Base-by-base conservation (phyloP, 2,329 filamentous ascomycete genomes). In the Emmonsiellopsis sp. region DNA sequence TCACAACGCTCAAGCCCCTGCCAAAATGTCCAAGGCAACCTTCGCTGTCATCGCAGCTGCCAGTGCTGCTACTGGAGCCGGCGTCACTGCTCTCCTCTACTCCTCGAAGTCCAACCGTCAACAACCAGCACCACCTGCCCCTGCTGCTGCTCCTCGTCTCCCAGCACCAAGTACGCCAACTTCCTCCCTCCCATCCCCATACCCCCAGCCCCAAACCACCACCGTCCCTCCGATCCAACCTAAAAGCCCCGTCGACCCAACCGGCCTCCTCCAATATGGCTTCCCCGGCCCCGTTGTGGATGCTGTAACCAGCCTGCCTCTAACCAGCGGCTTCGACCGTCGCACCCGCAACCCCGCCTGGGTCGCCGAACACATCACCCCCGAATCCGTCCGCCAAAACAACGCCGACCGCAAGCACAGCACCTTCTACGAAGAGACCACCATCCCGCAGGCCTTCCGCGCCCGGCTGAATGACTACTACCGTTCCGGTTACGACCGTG, bases 361-460 rank as follows among this genome's bases (percentile, higher is more conserved):
- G 92, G 93, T 91, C 7, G 85, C 86, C 59, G 93, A 98, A 76
- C 93, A 98, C 77, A 96, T 98, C 71, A 98, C 93, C 0, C 84
- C 90, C 1, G 81, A 83, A 37, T 97, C 92, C 0, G 81, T 98
- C 11, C 79, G 85, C 3, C 69, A 77, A 50, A 83, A 83, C 58
- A 83, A 86, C 57, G 93, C 82, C 61, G 91, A 97, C 74, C 85
- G 93, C 65, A 87, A 89, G 70, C 78, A 92, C 78, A 90, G 84
- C 68, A 73, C 74, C 57, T 98, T 98, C 70, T 71, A 84, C 60
- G 92, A 98, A 73, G 93, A 98, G 71, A 69, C 78, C 2, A 71
- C 73, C 26, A 85, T 98, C 52, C 93, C 93, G 0, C 79, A 86
- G 51, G 85, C 87, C 72, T 98, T 96, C 78, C 86, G 91, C 58